A percentile compares a stretch with the other conserved stretches of the same genome.
Conservation (phyloP, 179 eudicot species). For the Nepenthes alata region DNA sequence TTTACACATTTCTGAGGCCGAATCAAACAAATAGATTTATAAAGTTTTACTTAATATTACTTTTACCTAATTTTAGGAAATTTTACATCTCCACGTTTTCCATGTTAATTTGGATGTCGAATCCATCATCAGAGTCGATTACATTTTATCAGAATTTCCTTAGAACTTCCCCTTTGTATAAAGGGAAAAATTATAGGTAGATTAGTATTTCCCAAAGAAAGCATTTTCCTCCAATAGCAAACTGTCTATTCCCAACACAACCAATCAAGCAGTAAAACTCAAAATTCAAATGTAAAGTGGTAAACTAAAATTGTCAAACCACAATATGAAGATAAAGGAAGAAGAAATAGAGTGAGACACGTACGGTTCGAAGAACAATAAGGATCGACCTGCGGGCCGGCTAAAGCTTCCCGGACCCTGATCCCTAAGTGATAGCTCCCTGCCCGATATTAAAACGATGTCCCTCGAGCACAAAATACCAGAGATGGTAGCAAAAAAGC, state of each 20-base stretch:
- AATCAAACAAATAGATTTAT: no score
- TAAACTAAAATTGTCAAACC: no score
- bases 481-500: conserved; percentile 6
- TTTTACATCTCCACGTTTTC: no score
- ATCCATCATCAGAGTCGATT: no score
- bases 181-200: neutral
- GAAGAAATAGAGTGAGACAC: conserved; percentile 2
- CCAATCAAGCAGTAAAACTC: neutral
- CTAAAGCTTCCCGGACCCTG: neutral
- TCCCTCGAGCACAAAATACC: conserved; percentile 8
- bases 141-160: no score
- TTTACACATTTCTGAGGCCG: no score
- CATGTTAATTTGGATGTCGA: no score
- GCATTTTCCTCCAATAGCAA: neutral
- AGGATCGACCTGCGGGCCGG: conserved; percentile 14
- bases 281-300: neutral
- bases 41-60: no score
- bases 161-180: neutral
- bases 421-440: conserved; percentile 4
- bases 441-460: conserved; percentile 11
- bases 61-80: no score
- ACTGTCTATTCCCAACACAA: neutral
- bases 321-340: neutral
- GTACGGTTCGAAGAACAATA: conserved; percentile 16
- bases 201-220: neutral